Percentiles rank a stretch among this genome's conserved stretches.
Evolutionary conservation across 2,329 filamentous ascomycete species (phyloP).

Genomic region (Paraphaeosphaeria sporulosa): DNA sequence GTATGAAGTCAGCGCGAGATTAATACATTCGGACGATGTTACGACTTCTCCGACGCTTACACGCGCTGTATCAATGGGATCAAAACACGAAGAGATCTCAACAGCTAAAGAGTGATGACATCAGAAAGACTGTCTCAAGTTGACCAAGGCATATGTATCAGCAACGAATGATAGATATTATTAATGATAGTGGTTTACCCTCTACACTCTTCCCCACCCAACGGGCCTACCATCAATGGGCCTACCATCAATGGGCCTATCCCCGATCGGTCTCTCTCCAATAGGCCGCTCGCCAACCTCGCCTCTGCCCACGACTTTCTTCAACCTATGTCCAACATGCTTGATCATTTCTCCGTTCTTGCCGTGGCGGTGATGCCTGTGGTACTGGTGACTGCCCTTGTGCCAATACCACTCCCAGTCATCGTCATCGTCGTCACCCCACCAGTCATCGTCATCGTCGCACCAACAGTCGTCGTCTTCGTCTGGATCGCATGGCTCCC

Average conservation of each 20-base stretch:
- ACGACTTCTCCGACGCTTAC: neutral
- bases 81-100: neutral
- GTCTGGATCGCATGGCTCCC: conserved; percentile 11
- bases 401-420: conserved; percentile 9
- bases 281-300: conserved; percentile 1
- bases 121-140: neutral
- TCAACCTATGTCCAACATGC: conserved; percentile 5
- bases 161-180: neutral
- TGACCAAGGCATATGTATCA: neutral
- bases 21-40: neutral
- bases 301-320: neutral
- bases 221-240: neutral
- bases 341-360: neutral
- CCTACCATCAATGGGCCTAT: neutral
- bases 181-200: neutral
- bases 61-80: neutral
- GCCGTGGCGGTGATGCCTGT: neutral
- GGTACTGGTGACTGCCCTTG: conserved; percentile 1
- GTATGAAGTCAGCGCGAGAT: neutral
- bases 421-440: conserved; percentile 5
- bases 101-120: neutral
- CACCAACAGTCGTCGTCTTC: conserved; percentile 12
- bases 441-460: conserved; percentile 10
- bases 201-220: neutral
- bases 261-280: neutral